Percentiles rank a stretch among this genome's conserved stretches.
These are phyloP conservation scores for Linaria vulgaris DNA, from an alignment of 257 asterid genomes.

Conservation along the genomic window DNA sequence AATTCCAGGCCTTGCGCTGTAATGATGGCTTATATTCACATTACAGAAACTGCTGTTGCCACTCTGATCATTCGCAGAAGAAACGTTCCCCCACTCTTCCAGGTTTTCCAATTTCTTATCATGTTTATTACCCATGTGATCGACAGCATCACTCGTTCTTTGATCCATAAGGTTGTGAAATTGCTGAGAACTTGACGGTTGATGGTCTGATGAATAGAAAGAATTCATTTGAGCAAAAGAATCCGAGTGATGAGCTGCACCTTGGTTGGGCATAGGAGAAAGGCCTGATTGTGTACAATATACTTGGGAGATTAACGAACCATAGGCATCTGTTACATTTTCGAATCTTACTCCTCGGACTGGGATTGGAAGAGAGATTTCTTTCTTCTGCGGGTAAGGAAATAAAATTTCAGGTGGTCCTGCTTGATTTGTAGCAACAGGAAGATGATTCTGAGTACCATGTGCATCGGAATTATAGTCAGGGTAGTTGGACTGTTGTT, in stretches of 20 bases:
- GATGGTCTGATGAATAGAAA: conserved; percentile 34
- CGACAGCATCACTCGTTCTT: conserved; percentile 35
- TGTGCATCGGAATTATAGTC: conserved; percentile 49
- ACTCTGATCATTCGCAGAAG: conserved; percentile 62
- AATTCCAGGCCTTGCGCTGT: conserved; percentile 34
- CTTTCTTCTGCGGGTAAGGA: conserved; percentile 37
- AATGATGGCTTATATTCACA: conserved; percentile 37
- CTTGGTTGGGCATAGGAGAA: conserved; percentile 43
- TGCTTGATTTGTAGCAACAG: conserved; percentile 36
- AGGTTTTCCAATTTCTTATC: conserved; percentile 33
- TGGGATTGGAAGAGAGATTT: conserved; percentile 50
- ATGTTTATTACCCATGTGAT: conserved; percentile 41
- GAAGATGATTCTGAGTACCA: conserved; percentile 30
- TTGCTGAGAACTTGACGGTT: conserved; percentile 36
- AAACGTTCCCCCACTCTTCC: conserved; percentile 45
- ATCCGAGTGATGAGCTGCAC: conserved; percentile 35
- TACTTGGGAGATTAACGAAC: conserved; percentile 40
- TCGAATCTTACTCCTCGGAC: conserved; percentile 52
- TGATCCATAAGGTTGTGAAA: conserved; percentile 38
- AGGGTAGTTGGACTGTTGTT: conserved; percentile 38
- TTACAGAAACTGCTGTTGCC: conserved; percentile 55
- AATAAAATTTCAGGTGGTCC: conserved; percentile 39
- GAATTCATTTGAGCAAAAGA: conserved; percentile 34
- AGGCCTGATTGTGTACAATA: conserved; percentile 39
- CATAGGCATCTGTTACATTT: conserved; percentile 36